A percentile compares a stretch with the other conserved stretches of the same genome.
phyloP scores from a whole-genome alignment of 2,329 filamentous ascomycete genomes.

The Paecilomyces sp. region DNA sequence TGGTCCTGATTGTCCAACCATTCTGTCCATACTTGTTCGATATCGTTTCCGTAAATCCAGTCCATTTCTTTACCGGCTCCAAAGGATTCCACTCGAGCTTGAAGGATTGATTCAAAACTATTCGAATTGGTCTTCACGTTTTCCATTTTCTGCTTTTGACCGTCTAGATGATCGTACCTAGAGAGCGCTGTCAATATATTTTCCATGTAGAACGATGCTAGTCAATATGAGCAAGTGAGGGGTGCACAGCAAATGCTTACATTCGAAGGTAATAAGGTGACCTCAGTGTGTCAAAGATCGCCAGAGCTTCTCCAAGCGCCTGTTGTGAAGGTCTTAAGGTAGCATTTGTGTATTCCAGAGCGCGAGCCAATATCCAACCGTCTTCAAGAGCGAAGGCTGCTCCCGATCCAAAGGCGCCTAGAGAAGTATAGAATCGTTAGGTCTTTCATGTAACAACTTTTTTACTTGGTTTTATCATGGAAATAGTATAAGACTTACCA shows the following conservation, averaged over 20 bases:
- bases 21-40: constrained; percentile 27
- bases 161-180: constrained; percentile 6
- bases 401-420: constrained; percentile 38
- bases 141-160: constrained; percentile 6
- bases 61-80: constrained; percentile 21
- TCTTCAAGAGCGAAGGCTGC: constrained; percentile 27
- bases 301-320: constrained; percentile 18
- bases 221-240: no score
- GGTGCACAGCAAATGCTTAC: constrained; percentile 10
- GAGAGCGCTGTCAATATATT: background rate
- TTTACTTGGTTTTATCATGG: background rate
- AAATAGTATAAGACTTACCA: constrained; percentile 16
- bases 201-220: background rate
- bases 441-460: background rate
- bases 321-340: constrained; percentile 3
- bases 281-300: constrained; percentile 30
- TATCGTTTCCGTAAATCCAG: constrained; percentile 36
- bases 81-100: constrained; percentile 20
- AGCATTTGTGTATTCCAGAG: constrained; percentile 15
- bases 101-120: constrained; percentile 18
- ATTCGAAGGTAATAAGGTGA: constrained; percentile 34
- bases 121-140: constrained; percentile 10
- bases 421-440: background rate
- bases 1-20: constrained; percentile 2
- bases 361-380: constrained; percentile 35